phyloP scores from a whole-genome alignment of 2,329 filamentous ascomycete genomes.

The Lithohypha guttulata region DNA sequence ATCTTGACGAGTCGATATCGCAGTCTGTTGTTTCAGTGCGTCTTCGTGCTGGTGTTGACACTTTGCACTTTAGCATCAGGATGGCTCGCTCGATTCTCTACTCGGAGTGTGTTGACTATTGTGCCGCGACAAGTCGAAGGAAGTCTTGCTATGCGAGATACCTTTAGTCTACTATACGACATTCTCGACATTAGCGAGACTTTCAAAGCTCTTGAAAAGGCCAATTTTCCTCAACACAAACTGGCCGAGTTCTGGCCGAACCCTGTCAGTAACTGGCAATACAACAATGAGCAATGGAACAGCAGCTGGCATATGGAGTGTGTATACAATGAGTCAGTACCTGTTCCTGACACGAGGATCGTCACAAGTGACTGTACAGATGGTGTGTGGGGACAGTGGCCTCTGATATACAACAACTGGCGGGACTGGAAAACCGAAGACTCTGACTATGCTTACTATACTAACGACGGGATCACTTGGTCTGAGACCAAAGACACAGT shows the following conservation, averaged over 20 bases:
- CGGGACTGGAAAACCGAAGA: conserved; percentile 2
- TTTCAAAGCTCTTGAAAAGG: conserved; percentile 9
- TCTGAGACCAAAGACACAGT: background rate
- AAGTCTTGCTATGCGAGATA: conserved; percentile 6
- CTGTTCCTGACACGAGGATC: background rate
- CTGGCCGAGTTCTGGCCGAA: conserved; percentile 13
- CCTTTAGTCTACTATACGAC: conserved; percentile 5
- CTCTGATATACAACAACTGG: conserved; percentile 1
- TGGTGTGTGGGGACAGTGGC: conserved; percentile 6
- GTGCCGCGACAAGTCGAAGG: conserved; percentile 7
- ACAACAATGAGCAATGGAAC: conserved; percentile 12
- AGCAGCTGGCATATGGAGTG: conserved; percentile 13
- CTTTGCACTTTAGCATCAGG: conserved; percentile 10
- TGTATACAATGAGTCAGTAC: conserved; percentile 3
- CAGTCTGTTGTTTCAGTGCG: conserved; percentile 10
- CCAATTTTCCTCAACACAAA: conserved; percentile 10
- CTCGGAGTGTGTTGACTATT: conserved; percentile 1
- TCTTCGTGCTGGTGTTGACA: conserved; percentile 10
- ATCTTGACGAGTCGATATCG: conserved; percentile 7
- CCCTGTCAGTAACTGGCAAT: conserved; percentile 8
- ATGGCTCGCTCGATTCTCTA: conserved; percentile 12
- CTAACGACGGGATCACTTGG: background rate
- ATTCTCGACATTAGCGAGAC: conserved; percentile 9
- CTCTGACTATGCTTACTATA: background rate
- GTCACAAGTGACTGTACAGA: conserved; percentile 9